Conservation (phyloP, 1,284 basidiomycete species). For the Trichosporon faecale region DNA sequence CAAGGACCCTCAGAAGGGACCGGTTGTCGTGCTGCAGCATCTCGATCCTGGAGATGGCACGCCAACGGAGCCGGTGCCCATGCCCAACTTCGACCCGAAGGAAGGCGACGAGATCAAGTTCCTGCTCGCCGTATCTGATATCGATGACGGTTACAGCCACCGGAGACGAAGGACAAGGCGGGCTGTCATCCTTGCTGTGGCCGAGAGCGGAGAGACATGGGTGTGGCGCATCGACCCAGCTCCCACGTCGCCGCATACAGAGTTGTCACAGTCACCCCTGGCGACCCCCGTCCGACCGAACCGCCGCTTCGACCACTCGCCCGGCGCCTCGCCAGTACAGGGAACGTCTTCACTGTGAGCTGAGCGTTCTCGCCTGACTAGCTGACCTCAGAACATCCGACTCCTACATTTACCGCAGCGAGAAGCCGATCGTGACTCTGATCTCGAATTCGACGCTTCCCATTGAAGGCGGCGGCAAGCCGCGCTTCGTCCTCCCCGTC, state of each 20-base stretch:
- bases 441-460: constrained; percentile 42
- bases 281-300: not conserved
- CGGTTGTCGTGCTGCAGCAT: constrained; percentile 41
- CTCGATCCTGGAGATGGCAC: constrained; percentile 32
- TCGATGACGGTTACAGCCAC: constrained; percentile 49
- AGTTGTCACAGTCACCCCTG: constrained; percentile 9
- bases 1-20: constrained; percentile 15
- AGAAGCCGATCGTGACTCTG: constrained; percentile 33
- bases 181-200: constrained; percentile 46
- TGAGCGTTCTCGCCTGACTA: too few relatives aligned
- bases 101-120: constrained; percentile 40
- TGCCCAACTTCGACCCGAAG: constrained; percentile 40
- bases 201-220: constrained; percentile 41
- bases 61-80: constrained; percentile 31
- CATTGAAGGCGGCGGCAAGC: constrained; percentile 25
- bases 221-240: constrained; percentile 44
- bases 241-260: constrained; percentile 19
- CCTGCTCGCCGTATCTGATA: constrained; percentile 49
- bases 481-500: constrained; percentile 61
- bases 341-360: not conserved
- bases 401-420: constrained; percentile 23
- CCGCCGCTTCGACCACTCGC: not conserved
- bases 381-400: not conserved
- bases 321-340: constrained; percentile 34
- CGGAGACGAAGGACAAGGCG: constrained; percentile 36